Evolutionary conservation across 2,329 filamentous ascomycete genomes (phyloP).

Genomic region (Fusarium tjaetaba): DNA sequence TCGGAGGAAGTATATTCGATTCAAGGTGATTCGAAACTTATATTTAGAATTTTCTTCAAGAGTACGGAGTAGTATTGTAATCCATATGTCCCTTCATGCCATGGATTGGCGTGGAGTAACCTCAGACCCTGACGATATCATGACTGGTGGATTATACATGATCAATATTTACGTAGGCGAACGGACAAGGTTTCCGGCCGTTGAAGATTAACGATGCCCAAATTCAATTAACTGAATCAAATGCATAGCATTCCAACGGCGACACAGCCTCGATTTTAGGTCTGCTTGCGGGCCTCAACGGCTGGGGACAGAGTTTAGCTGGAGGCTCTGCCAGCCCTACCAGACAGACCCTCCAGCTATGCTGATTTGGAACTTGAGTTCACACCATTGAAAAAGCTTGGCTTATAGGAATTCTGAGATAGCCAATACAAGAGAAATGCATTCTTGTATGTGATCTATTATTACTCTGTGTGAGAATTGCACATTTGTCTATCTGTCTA

Average conservation of each 20-base stretch:
- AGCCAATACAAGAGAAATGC: background rate
- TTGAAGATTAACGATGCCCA: background rate
- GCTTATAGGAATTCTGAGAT: background rate
- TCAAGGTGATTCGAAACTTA: background rate
- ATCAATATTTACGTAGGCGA: background rate
- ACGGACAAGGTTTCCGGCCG: background rate
- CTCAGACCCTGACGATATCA: background rate
- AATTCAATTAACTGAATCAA: background rate
- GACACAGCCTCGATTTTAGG: slow-evolving; percentile 5
- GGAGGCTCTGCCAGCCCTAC: slow-evolving; percentile 29
- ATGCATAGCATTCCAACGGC: slow-evolving; percentile 12
- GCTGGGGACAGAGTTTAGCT: background rate
- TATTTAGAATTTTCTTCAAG: background rate
- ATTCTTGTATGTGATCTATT: background rate
- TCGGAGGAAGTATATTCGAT: background rate
- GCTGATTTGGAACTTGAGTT: slow-evolving; percentile 5
- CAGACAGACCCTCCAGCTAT: background rate
- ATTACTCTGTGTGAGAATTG: background rate
- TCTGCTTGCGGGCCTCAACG: slow-evolving; percentile 5
- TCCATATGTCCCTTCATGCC: background rate
- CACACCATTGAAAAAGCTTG: slow-evolving; percentile 9
- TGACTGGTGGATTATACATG: background rate
- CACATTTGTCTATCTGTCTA: background rate
- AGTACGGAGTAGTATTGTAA: background rate
- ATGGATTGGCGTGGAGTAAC: background rate